A percentile compares a stretch with the other conserved stretches of the same genome.
Conservation (phyloP, 495 filamentous ascomycete genomes). For the Sporormia fimetaria region DNA sequence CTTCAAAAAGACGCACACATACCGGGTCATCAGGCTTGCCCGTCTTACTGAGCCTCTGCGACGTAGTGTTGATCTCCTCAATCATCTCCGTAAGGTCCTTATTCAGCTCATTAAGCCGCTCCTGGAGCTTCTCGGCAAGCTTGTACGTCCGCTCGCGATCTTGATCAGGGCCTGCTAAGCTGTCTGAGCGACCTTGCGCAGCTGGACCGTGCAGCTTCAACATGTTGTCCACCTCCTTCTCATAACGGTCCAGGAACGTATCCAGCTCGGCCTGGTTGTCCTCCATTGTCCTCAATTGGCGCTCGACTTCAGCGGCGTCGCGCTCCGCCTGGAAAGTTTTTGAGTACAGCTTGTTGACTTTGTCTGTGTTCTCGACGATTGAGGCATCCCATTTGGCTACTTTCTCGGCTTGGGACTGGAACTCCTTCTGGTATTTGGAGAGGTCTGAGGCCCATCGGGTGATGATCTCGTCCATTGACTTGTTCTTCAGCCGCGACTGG, state of each 20-base stretch:
- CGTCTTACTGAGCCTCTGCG: slow-evolving; percentile 70
- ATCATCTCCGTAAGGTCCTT: slow-evolving; percentile 90
- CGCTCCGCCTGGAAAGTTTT: slow-evolving; percentile 85
- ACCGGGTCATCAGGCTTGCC: slow-evolving; percentile 86
- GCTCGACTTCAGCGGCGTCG: slow-evolving; percentile 80
- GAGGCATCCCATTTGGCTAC: slow-evolving; percentile 84
- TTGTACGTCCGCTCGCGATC: slow-evolving; percentile 78
- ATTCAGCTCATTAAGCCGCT: slow-evolving; percentile 80
- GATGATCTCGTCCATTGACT: slow-evolving; percentile 99
- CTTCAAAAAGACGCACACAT: slow-evolving; percentile 36
- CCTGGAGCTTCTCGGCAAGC: slow-evolving; percentile 79
- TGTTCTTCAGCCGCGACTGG: slow-evolving; percentile 85
- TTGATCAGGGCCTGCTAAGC: slow-evolving; percentile 74
- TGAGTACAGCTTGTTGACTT: slow-evolving; percentile 78
- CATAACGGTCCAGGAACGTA: slow-evolving; percentile 75
- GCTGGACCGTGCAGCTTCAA: slow-evolving; percentile 53
- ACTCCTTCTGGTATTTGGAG: slow-evolving; percentile 90
- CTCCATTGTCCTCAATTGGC: slow-evolving; percentile 77
- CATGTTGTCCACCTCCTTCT: slow-evolving; percentile 77
- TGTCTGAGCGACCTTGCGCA: slow-evolving; percentile 38
- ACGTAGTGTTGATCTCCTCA: slow-evolving; percentile 88
- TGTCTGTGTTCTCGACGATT: slow-evolving; percentile 82
- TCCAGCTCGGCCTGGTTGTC: slow-evolving; percentile 82
- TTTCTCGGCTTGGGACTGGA: slow-evolving; percentile 74
- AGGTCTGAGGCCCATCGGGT: slow-evolving; percentile 95